These are phyloP conservation scores for Aspergillus neoniger DNA, from an alignment of 2,329 filamentous ascomycete genomes.

Conservation along the genomic window DNA sequence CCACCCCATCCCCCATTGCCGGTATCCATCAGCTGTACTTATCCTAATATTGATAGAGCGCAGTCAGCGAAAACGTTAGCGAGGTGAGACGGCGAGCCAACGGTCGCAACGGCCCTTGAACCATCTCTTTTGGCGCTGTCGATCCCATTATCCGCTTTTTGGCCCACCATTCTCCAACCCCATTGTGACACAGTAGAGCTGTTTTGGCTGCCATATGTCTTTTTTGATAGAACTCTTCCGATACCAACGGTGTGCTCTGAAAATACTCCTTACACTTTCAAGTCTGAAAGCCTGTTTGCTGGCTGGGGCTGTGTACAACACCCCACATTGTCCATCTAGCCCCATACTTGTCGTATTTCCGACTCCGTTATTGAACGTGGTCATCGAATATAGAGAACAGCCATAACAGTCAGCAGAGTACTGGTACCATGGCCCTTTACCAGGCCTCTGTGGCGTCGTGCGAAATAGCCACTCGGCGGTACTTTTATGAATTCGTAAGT, in stretches of 20 bases:
- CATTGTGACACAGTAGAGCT: constrained; percentile 9
- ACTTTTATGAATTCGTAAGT: too few relatives aligned
- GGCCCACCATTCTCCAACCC: constrained; percentile 17
- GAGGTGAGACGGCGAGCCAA: constrained; percentile 12
- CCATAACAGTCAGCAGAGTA: too few relatives aligned
- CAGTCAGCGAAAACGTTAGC: constrained; percentile 7
- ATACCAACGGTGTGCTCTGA: not conserved
- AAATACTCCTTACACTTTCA: not conserved
- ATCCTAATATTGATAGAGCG: constrained; percentile 4
- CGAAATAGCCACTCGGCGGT: not conserved
- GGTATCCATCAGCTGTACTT: not conserved
- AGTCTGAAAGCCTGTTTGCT: not conserved
- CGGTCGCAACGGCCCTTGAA: constrained; percentile 20
- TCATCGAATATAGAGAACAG: not conserved
- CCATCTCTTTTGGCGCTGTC: constrained; percentile 18
- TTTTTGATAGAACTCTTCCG: not conserved
- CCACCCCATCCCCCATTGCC: constrained; percentile 13
- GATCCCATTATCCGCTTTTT: constrained; percentile 16
- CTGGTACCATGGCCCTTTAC: not conserved
- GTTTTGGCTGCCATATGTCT: constrained; percentile 3
- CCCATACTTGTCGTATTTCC: not conserved
- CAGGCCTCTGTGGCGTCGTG: not conserved
- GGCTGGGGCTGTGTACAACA: not conserved
- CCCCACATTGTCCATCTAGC: not conserved
- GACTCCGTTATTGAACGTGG: not conserved